Evolutionary conservation across 2,329 filamentous ascomycete genomes (phyloP).

Genomic region (Colletotrichum sp.): DNA sequence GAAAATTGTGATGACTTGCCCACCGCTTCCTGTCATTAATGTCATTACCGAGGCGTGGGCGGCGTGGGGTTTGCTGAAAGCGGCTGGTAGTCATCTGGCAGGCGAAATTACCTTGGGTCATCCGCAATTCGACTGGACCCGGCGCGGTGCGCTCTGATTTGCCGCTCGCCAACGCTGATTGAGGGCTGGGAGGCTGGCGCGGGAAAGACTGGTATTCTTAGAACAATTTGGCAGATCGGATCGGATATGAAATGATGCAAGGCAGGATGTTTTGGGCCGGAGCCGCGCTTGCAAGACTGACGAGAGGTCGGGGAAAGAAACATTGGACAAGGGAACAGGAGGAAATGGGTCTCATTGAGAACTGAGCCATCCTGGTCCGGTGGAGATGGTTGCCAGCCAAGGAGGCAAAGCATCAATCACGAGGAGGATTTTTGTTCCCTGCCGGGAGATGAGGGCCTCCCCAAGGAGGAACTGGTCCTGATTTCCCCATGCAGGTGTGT

Average conservation of each 20-base stretch:
- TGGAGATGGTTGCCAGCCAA: conserved; percentile 17
- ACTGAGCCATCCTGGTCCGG: conserved; percentile 7
- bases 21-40: conserved; percentile 14
- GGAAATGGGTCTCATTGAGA: conserved; percentile 4
- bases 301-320: conserved; percentile 23
- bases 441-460: conserved; percentile 16
- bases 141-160: background rate
- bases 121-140: conserved; percentile 16
- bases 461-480: background rate
- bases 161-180: background rate
- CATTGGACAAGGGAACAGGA: conserved; percentile 10
- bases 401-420: conserved; percentile 17
- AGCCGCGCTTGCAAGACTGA: conserved; percentile 19
- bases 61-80: conserved; percentile 18
- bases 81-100: conserved; percentile 15
- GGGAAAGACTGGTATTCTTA: conserved; percentile 19
- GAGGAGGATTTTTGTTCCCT: conserved; percentile 10
- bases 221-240: conserved; percentile 22
- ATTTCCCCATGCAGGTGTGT: conserved; percentile 2
- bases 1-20: conserved; percentile 12
- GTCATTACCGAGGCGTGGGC: conserved; percentile 18
- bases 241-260: conserved; percentile 24
- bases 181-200: conserved; percentile 6
- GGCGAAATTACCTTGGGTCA: conserved; percentile 20
- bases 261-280: conserved; percentile 15